A percentile compares a stretch with the other conserved stretches of the same genome.
Evolutionary conservation across 495 filamentous ascomycete genomes (phyloP).

Genomic region (Halenospora varia): DNA sequence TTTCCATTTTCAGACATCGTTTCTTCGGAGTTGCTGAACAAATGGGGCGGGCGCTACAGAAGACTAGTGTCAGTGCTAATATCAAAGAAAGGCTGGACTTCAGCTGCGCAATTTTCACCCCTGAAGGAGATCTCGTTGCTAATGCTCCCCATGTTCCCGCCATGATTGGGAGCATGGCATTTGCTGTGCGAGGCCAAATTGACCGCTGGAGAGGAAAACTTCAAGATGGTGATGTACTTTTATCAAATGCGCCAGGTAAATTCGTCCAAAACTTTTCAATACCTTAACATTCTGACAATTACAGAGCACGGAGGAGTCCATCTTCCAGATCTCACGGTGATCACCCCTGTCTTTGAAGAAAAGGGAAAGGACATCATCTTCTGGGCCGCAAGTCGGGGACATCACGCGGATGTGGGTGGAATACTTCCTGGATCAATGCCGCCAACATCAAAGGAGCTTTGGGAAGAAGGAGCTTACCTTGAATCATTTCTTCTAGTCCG

Average conservation of each 20-base stretch:
- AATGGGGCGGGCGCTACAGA: conserved; percentile 93
- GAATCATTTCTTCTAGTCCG: conserved; percentile 92
- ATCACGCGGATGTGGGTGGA: conserved; percentile 95
- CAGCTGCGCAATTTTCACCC: conserved; percentile 91
- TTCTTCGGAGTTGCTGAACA: conserved; percentile 99
- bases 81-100: conserved; percentile 98
- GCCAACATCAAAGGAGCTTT: conserved; percentile 87
- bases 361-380: conserved; percentile 85
- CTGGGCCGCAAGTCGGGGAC: conserved; percentile 91
- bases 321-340: conserved; percentile 88
- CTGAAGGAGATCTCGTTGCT: conserved; percentile 82
- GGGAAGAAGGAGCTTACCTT: conserved; percentile 91
- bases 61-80: conserved; percentile 96
- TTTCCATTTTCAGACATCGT: conserved; percentile 91
- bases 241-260: no score
- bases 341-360: conserved; percentile 82
- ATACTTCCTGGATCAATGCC: conserved; percentile 97
- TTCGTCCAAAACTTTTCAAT: no score
- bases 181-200: conserved; percentile 90
- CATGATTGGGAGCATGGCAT: conserved; percentile 96
- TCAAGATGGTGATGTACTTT: conserved; percentile 87
- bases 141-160: conserved; percentile 94
- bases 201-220: conserved; percentile 89
- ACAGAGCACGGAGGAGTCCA: conserved; percentile 82
- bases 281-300: no score